Evolutionary conservation across 306 rosid genomes (phyloP), one percentile per base, ranked within the genome.

Genomic region (Hylodesmum podocarpum): DNA sequence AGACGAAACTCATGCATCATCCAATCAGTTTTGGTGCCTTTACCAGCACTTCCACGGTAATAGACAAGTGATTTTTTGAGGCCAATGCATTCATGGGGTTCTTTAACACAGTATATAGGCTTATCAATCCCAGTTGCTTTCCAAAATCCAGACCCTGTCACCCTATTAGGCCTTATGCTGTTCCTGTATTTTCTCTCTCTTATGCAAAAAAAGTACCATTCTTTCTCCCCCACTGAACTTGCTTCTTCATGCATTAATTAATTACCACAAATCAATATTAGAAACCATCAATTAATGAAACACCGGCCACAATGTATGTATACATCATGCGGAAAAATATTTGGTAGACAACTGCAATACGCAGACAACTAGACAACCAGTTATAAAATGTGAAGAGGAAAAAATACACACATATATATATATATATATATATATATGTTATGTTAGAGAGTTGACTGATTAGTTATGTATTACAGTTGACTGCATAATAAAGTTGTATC

Each of bases 1-100:
- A 94, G 98, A 21, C 98, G 97, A 87, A 94, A 94, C 84, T 94
- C 98, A 27, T 94, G 97, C 98, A 94, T 92, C 98, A 94, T 92
- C 98, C 98, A 94, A 49, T 92, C 95, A 69, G 98, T 94, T 89
- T 94, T 94, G 70, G 95, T 88, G 61, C 95, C 97, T 86, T 91
- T 94, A 0, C 97, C 98, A 12, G 98, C 98, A 84, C 86, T 86
- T 54, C 97, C 98, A 5, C 90, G 84, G 50, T 94, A 94, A 34
- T 90, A 94, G 2, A 94, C 98, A 78, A 94, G 80, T 0, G 98
- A 94, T 82, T 94, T 94, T 88, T 94, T 94, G 11, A 94, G 90
- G 33, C 98, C 98, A 77, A 90, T 87, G 81, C 89, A 86, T 14
- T 78, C 68, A 40, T 80, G 82, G 4, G 83, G 74, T 63, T 85